These are phyloP conservation scores for Oryza rufipogon DNA, from an alignment of 176 grass and related monocot species.

Conservation along the genomic window DNA sequence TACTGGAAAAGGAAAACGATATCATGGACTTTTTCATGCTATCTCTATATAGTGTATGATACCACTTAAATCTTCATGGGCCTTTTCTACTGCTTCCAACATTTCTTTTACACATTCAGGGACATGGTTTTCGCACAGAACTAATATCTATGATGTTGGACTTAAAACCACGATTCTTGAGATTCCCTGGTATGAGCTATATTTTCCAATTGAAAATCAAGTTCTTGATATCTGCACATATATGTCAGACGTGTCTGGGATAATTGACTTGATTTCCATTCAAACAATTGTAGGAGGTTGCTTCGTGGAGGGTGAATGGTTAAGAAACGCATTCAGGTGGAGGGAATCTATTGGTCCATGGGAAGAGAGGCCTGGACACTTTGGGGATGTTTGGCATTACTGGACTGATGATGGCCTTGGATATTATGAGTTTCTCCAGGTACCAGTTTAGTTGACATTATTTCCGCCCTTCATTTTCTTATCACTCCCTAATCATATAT, in stretches of 20 bases:
- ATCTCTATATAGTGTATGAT: background rate
- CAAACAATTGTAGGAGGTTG: constrained; percentile 69
- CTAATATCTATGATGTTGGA: constrained; percentile 88
- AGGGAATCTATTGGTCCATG: constrained; percentile 86
- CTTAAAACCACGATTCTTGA: constrained; percentile 81
- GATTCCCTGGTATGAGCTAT: constrained; percentile 78
- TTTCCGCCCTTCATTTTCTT: constrained; percentile 12
- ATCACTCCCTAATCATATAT: background rate
- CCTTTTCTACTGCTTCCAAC: background rate
- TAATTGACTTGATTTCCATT: background rate
- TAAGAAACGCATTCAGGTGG: constrained; percentile 98
- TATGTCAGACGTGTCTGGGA: background rate
- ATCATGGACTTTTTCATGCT: too few species aligned
- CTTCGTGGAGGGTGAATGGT: constrained; percentile 88
- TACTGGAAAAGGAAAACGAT: background rate
- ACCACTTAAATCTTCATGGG: background rate
- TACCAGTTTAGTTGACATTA: constrained; percentile 35
- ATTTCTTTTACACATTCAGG: constrained; percentile 45
- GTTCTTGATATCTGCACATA: background rate
- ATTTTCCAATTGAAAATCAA: constrained; percentile 3
- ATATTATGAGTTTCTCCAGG: constrained; percentile 95
- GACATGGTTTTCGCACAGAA: constrained; percentile 83
- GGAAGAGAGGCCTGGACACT: constrained; percentile 98
- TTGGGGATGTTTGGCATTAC: constrained; percentile 97
- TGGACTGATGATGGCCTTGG: constrained; percentile 98